Base-by-base conservation (phyloP, 192 early-diverging fungal species). In the Rhizoclosmatium globosum region DNA sequence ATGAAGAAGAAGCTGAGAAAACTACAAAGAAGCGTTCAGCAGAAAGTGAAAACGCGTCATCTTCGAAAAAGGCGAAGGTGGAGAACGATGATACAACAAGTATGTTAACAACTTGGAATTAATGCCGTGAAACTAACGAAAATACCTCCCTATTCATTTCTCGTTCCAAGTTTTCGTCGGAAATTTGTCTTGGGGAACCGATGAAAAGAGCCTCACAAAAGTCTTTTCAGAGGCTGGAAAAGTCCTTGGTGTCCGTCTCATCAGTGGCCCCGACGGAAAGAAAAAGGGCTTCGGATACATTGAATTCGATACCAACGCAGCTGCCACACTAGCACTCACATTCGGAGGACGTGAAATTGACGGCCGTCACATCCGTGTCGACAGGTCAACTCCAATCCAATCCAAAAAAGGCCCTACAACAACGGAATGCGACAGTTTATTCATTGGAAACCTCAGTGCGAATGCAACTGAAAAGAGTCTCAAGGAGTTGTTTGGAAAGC, bases 291-390 rank as follows among this genome's bases (percentile, higher is more conserved):
- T 67, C 41, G 76, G 44, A 39, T 80, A 71, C 48, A 48, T 71
- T 42, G 69, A 71, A 67, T 97, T 97, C 81, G 81, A 87, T 64
- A 77, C 79, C 64, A 72, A 86, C 45, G 92, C 89, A 67, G 85
- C 82, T 50, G 92, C 91, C 58, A 83, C 91, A 68, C 88, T 89
- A 78, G 95, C 94, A 7, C 64, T 92, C 65, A 92, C 95, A 71
- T 82, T 97, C 42, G 94, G 93, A 64, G 96, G 95, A 53, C 92
- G 94, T 75, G 84, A 84, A 66, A 84, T 98, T 76, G 89, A 90
- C 74, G 87, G 97, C 45, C 94, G 97, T 67, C 67, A 91, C 60
- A 87, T 95, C 39, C 83, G 86, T 57, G 79, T 86, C 72, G 64
- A 85, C 86, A 84, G 74, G 81, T 87, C 95, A 15, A 86, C 88